Conservation (phyloP, 176 grass and related monocot genomes). For the Musa schizocarpa region DNA sequence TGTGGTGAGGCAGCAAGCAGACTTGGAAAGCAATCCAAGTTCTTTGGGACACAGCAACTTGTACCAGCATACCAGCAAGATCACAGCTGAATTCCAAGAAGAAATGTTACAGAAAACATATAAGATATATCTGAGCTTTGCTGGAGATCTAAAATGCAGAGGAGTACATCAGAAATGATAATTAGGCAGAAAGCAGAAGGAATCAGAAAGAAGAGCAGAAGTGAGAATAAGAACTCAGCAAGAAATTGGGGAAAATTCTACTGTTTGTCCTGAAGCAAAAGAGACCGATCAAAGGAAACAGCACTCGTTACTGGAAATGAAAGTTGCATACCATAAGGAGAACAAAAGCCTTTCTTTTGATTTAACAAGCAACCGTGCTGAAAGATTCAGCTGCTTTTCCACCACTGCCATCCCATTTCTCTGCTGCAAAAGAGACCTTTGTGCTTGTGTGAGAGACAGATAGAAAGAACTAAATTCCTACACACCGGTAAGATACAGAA, state of each 20-base stretch:
- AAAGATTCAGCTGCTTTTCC: neutral
- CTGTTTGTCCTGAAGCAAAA: neutral
- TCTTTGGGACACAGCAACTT: neutral
- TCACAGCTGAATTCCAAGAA: neutral
- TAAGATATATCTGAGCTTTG: neutral
- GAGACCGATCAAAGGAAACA: neutral
- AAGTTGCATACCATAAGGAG: neutral
- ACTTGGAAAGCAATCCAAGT: slow-evolving; percentile 5
- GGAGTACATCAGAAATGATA: neutral
- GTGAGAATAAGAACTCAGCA: neutral
- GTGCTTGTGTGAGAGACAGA: neutral
- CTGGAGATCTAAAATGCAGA: neutral
- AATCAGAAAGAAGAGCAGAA: neutral
- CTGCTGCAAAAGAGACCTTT: too few species aligned
- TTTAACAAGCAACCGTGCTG: neutral
- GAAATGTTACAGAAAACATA: too few species aligned
- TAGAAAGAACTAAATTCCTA: neutral
- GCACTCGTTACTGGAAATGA: too few species aligned
- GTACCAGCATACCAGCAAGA: neutral
- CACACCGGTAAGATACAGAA: neutral
- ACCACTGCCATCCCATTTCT: neutral
- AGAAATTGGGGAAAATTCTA: too few species aligned
- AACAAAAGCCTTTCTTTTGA: neutral
- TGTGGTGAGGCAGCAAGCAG: neutral
- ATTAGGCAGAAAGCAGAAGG: neutral